Conservation (phyloP, 2,329 filamentous ascomycete species). For the Moelleriella libera region DNA sequence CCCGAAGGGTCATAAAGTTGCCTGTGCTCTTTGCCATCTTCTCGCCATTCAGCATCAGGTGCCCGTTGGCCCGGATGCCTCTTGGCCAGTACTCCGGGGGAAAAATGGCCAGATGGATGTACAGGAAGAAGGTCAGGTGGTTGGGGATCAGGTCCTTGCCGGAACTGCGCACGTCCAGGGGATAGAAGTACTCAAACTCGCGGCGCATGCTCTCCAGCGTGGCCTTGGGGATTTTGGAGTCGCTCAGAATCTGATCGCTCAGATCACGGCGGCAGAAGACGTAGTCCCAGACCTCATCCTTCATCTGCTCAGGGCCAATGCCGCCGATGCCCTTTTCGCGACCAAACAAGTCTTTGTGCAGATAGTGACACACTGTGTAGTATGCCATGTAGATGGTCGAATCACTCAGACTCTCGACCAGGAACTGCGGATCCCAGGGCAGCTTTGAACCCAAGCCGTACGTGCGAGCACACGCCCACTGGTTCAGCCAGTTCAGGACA, state of each 20-base stretch:
- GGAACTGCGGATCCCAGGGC: constrained; percentile 81
- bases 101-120: constrained; percentile 86
- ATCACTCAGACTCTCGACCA: constrained; percentile 87
- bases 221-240: constrained; percentile 59
- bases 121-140: constrained; percentile 91
- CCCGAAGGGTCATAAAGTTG: constrained; percentile 86
- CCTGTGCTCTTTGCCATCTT: constrained; percentile 99
- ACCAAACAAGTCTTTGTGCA: constrained; percentile 81
- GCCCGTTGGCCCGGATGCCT: constrained; percentile 77
- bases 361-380: constrained; percentile 51
- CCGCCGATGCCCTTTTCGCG: constrained; percentile 52
- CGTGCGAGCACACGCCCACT: constrained; percentile 87
- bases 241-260: constrained; percentile 46
- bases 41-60: constrained; percentile 86
- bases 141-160: constrained; percentile 91
- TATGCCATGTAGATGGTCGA: constrained; percentile 86
- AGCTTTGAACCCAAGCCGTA: constrained; percentile 90
- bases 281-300: constrained; percentile 92
- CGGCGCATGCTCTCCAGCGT: constrained; percentile 68
- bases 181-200: constrained; percentile 96
- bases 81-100: constrained; percentile 77
- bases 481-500: constrained; percentile 82
- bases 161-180: constrained; percentile 72
- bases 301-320: constrained; percentile 75
- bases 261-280: constrained; percentile 68